Percentiles rank a stretch among this genome's conserved stretches.
Conservation (phyloP, 1,284 basidiomycete genomes). For the Rhodotorula sp. region DNA sequence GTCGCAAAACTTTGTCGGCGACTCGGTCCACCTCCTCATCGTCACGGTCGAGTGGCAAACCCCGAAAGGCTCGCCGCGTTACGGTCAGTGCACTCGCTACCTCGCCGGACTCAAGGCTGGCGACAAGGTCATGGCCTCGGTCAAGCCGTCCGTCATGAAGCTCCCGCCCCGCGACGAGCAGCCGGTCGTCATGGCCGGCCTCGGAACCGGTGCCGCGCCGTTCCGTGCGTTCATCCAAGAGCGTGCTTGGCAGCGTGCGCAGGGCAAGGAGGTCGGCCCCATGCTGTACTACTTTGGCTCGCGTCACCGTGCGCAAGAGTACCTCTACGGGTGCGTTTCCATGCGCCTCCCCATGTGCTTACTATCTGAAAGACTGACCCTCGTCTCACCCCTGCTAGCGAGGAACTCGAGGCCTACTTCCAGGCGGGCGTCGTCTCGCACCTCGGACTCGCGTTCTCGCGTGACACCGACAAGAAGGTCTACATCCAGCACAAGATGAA, state of each 20-base stretch:
- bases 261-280: slow-evolving; percentile 79
- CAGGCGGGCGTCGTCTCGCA: slow-evolving; percentile 78
- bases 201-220: slow-evolving; percentile 95
- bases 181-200: slow-evolving; percentile 96
- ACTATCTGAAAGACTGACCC: neutral
- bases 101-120: slow-evolving; percentile 78
- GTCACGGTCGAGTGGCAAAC: slow-evolving; percentile 95
- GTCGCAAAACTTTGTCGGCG: slow-evolving; percentile 87
- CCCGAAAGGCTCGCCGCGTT: slow-evolving; percentile 72
- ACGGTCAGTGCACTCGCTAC: slow-evolving; percentile 96
- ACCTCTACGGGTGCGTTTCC: slow-evolving; percentile 70
- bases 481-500: slow-evolving; percentile 99
- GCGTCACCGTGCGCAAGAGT: slow-evolving; percentile 89
- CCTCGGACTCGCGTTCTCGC: slow-evolving; percentile 93
- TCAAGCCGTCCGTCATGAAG: slow-evolving; percentile 99
- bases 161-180: slow-evolving; percentile 79
- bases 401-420: slow-evolving; percentile 62
- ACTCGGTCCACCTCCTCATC: slow-evolving; percentile 88
- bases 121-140: slow-evolving; percentile 92
- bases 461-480: slow-evolving; percentile 84
- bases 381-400: slow-evolving; percentile 42
- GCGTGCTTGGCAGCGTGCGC: slow-evolving; percentile 74
- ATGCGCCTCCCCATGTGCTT: too few species aligned
- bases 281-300: slow-evolving; percentile 98
- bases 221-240: slow-evolving; percentile 98